Base-by-base conservation (phyloP, 2,329 filamentous ascomycete species). In the Trichoderma guizhouense region DNA sequence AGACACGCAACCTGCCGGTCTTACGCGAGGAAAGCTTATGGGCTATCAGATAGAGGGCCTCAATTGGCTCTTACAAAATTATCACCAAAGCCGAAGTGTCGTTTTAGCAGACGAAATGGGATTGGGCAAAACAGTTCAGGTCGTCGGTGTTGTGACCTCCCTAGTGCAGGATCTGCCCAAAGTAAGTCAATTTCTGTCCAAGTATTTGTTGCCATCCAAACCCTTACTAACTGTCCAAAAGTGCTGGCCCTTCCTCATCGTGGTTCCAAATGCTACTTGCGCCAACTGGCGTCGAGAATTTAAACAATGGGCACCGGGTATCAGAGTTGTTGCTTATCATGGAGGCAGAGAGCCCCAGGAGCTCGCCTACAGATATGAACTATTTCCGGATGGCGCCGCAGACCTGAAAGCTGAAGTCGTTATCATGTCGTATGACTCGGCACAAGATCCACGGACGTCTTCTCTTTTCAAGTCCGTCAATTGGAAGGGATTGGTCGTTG, bases 51-150 rank as follows among this genome's bases (percentile, higher is more conserved):
- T 97, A 58, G 93, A 98, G 72, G 96, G 96, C 24, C 85, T 98
- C 66, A 98, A 98, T 77, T 99, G 96, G 95, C 88, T 99, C 3
- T 91, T 97, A 72, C 95, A 93, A 79, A 96, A 96, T 78, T 98
- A 93, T 85, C 92, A 94, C 77, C 86, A 88, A 65, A 87, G 91
- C 75, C 91, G 93, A 78, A 98, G 96, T 77, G 92, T 94, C 32
- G 95, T 98, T 72, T 87, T 98, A 7, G 96, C 96, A 0, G 96
- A 99, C 78, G 96, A 99, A 79, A 99, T 99, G 96, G 96, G 96
- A 53, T 88, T 99, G 2, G 96, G 96, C 36, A 99, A 99, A 84
- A 99, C 96, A 0, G 93, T 99, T 36, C 96, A 99, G 79, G 90
- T 98, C 67, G 92, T 98, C 73, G 89, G 91, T 3, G 88, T 97